These are phyloP conservation scores for Neofusicoccum sp. DNA, from an alignment of 2,329 filamentous ascomycete genomes.

Conservation along the genomic window DNA sequence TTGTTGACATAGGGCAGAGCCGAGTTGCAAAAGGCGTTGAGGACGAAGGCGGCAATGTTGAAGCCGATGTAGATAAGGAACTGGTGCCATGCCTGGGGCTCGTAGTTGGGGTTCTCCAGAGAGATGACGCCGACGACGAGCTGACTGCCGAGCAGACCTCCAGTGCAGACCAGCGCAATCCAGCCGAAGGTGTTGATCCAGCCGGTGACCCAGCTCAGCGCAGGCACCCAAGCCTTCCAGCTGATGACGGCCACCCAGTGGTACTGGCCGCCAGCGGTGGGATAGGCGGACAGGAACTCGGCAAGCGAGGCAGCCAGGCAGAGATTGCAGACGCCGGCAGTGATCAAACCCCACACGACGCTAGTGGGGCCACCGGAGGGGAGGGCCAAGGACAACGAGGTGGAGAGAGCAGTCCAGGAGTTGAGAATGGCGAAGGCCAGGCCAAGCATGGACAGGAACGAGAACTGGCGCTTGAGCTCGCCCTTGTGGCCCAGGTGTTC, in stretches of 20 bases:
- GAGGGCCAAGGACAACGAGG: conserved; percentile 60
- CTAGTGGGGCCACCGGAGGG: conserved; percentile 69
- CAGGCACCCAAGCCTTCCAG: conserved; percentile 59
- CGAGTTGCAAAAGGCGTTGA: conserved; percentile 65
- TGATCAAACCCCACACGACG: conserved; percentile 68
- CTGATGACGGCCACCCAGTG: conserved; percentile 69
- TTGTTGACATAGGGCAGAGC: conserved; percentile 66
- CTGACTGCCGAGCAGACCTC: conserved; percentile 64
- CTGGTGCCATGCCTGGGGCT: conserved; percentile 64
- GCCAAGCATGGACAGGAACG: conserved; percentile 59
- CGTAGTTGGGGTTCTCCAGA: conserved; percentile 59
- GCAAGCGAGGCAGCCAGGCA: conserved; percentile 67
- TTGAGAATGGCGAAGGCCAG: conserved; percentile 64
- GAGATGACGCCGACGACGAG: conserved; percentile 65
- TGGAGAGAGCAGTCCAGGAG: conserved; percentile 61
- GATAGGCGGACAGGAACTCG: conserved; percentile 68
- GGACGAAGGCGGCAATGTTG: conserved; percentile 57
- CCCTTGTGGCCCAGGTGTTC: conserved; percentile 54
- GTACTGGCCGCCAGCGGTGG: conserved; percentile 57
- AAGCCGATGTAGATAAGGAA: conserved; percentile 70
- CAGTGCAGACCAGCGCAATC: conserved; percentile 65
- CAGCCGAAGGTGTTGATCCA: conserved; percentile 74
- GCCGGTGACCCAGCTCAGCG: conserved; percentile 68
- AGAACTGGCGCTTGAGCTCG: conserved; percentile 59
- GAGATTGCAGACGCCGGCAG: conserved; percentile 62